Conservation (phyloP, 1,284 basidiomycete species). For the Veloboletus limbatus region DNA sequence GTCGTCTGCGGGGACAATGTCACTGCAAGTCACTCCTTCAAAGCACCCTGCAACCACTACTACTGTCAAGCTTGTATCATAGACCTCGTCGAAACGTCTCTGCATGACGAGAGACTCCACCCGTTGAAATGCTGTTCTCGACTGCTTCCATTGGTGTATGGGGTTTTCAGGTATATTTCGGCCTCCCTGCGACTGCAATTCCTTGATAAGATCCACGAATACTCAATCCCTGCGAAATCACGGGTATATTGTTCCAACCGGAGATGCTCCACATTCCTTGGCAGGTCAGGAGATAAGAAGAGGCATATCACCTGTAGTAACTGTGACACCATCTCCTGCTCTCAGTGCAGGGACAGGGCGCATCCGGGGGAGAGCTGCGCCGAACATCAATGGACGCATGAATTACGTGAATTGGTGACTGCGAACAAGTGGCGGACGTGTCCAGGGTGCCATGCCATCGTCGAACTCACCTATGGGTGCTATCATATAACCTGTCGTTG, state of each 20-base stretch:
- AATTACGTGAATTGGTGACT: slow-evolving; percentile 33
- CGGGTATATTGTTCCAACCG: slow-evolving; percentile 43
- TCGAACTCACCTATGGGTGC: slow-evolving; percentile 43
- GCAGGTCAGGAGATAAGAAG: slow-evolving; percentile 15
- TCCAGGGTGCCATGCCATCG: slow-evolving; percentile 40
- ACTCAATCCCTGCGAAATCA: slow-evolving; percentile 25
- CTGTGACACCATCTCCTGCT: slow-evolving; percentile 35
- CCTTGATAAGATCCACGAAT: slow-evolving; percentile 31
- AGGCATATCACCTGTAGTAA: slow-evolving; percentile 11
- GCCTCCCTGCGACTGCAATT: slow-evolving; percentile 24
- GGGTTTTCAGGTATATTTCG: slow-evolving; percentile 29
- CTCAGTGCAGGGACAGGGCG: slow-evolving; percentile 31
- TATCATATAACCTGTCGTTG: slow-evolving; percentile 47
- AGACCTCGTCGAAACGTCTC: slow-evolving; percentile 36
- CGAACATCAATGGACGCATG: slow-evolving; percentile 23
- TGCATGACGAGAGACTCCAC: slow-evolving; percentile 40
- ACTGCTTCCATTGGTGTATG: slow-evolving; percentile 29
- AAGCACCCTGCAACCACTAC: slow-evolving; percentile 37
- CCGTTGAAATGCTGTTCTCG: slow-evolving; percentile 43
- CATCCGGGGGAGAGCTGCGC: slow-evolving; percentile 18
- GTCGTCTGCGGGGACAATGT: slow-evolving; percentile 25
- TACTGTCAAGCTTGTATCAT: slow-evolving; percentile 39
- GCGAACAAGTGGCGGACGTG: slow-evolving; percentile 41
- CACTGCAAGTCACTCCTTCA: slow-evolving; percentile 6
- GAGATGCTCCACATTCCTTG: slow-evolving; percentile 41